Evolutionary conservation across 1,284 basidiomycete species (phyloP).

Genomic region (Pulchroboletus neoregius): DNA sequence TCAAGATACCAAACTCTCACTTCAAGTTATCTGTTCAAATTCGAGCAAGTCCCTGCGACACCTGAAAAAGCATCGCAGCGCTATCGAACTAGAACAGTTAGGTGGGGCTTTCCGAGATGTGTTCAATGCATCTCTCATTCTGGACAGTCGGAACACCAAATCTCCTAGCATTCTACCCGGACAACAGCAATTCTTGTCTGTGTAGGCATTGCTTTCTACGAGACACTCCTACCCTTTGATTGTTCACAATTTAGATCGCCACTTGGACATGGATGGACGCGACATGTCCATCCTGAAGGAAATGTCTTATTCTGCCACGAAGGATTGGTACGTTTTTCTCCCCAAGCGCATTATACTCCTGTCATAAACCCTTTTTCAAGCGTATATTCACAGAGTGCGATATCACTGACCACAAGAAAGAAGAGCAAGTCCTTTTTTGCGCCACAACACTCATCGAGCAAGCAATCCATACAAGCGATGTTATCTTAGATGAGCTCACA

Average conservation of each 20-base stretch:
- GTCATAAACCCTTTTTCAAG: conserved; percentile 7
- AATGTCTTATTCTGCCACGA: conserved; percentile 13
- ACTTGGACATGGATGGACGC: conserved; percentile 8
- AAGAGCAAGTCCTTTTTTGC: conserved; percentile 2
- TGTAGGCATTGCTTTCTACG: conserved; percentile 3
- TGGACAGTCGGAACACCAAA: not conserved
- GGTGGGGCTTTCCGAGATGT: conserved; percentile 3
- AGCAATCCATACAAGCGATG: not conserved
- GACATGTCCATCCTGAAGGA: conserved; percentile 23
- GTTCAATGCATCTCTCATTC: not conserved
- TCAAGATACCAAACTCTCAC: not conserved
- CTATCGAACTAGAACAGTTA: conserved; percentile 4
- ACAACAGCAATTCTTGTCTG: conserved; percentile 11
- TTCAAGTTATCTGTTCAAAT: not conserved
- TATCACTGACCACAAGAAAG: not conserved
- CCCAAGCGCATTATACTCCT: not conserved
- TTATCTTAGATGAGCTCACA: conserved; percentile 15
- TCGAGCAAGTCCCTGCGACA: conserved; percentile 7
- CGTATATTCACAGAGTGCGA: conserved; percentile 23
- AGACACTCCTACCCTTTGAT: not conserved
- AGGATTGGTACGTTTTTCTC: conserved; percentile 12
- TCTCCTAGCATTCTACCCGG: conserved; percentile 9
- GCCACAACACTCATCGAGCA: conserved; percentile 6
- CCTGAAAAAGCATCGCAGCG: conserved; percentile 18
- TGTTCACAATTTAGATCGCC: conserved; percentile 1